These are phyloP conservation scores for Domatiomyces globalis DNA, from an alignment of 2,329 filamentous ascomycete genomes.

Conservation along the genomic window DNA sequence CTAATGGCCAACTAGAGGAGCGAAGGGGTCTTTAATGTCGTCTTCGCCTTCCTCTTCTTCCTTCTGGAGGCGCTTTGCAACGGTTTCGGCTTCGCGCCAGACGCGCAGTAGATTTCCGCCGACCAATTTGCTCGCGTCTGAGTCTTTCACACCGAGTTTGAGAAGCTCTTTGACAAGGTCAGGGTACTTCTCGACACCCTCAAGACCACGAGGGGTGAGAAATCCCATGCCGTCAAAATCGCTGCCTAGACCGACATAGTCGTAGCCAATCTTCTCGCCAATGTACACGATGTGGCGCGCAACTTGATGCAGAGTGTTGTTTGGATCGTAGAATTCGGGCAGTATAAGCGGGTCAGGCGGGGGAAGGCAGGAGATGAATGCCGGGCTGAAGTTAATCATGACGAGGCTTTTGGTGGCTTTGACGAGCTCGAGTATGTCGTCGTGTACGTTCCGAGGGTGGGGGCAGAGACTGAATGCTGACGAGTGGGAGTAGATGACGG, in stretches of 20 bases:
- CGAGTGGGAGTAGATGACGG: constrained; percentile 80
- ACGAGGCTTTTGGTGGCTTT: constrained; percentile 60
- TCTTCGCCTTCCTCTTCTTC: constrained; percentile 37
- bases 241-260: constrained; percentile 74
- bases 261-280: constrained; percentile 67
- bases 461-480: constrained; percentile 68
- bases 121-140: constrained; percentile 58
- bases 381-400: constrained; percentile 80
- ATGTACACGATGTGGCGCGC: constrained; percentile 71
- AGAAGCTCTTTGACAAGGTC: constrained; percentile 63
- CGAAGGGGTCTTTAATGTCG: constrained; percentile 14
- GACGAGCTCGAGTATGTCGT: constrained; percentile 65
- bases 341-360: constrained; percentile 47
- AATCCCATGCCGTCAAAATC: constrained; percentile 61
- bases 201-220: constrained; percentile 54
- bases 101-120: constrained; percentile 73
- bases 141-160: constrained; percentile 56
- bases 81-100: constrained; percentile 63
- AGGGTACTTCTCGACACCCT: constrained; percentile 75
- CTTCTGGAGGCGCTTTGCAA: constrained; percentile 52
- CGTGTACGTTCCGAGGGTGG: constrained; percentile 80
- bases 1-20: too few species aligned
- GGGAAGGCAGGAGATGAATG: constrained; percentile 64
- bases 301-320: constrained; percentile 63
- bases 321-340: constrained; percentile 51